phyloP scores from a whole-genome alignment of 2,329 filamentous ascomycete genomes.

The Microdochium nivale region DNA sequence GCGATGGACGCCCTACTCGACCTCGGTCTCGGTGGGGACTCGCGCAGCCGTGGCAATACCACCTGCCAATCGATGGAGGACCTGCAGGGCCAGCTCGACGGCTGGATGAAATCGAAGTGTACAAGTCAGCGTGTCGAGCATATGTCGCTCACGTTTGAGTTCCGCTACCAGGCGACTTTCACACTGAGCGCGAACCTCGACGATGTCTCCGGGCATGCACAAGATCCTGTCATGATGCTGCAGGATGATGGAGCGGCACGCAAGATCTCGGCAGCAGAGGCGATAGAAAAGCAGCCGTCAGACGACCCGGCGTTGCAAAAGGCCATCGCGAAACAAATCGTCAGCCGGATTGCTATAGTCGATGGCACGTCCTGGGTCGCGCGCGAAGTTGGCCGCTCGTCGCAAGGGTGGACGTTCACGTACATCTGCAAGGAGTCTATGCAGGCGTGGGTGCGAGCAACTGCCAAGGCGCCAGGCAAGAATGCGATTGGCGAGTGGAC shows the following conservation, averaged over 20 bases:
- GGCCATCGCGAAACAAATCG: conserved; percentile 39
- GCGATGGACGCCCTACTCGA: conserved; percentile 19
- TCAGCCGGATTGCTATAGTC: conserved; percentile 28
- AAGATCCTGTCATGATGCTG: conserved; percentile 15
- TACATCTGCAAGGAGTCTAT: conserved; percentile 46
- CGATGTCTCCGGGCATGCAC: conserved; percentile 12
- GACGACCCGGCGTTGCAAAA: conserved; percentile 40
- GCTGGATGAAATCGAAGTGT: conserved; percentile 30
- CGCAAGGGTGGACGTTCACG: conserved; percentile 44
- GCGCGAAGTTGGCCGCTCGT: conserved; percentile 31
- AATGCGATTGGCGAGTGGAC: conserved; percentile 39
- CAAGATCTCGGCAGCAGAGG: conserved; percentile 34
- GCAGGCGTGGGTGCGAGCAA: conserved; percentile 39
- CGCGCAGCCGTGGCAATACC: conserved; percentile 17
- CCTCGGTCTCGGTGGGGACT: conserved; percentile 5
- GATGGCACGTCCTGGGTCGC: conserved; percentile 42
- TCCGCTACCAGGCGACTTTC: conserved; percentile 35
- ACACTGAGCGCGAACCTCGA: conserved; percentile 28
- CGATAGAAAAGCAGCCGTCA: conserved; percentile 37
- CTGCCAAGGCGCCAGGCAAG: conserved; percentile 29
- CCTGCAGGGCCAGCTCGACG: conserved; percentile 34
- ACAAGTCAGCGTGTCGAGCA: conserved; percentile 41
- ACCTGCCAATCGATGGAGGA: conserved; percentile 33
- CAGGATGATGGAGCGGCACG: conserved; percentile 21
- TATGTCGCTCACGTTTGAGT: conserved; percentile 34